phyloP scores from a whole-genome alignment of 2,329 filamentous ascomycete species.

The Ophiocordyceps australis region DNA sequence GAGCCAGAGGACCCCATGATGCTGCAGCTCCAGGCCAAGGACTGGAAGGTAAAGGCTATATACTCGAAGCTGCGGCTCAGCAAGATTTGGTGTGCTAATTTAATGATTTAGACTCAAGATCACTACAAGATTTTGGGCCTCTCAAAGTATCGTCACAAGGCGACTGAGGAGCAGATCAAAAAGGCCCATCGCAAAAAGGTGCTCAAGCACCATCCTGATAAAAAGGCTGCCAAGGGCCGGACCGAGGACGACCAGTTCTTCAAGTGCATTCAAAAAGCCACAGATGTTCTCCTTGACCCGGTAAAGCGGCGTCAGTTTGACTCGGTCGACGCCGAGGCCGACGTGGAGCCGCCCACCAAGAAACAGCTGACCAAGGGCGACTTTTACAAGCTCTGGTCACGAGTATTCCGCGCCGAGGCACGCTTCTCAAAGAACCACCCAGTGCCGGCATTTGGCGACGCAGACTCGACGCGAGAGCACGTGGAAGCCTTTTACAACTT shows the following conservation, averaged over 20 bases:
- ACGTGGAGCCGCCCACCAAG: conserved; percentile 84
- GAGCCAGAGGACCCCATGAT: conserved; percentile 87
- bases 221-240: conserved; percentile 81
- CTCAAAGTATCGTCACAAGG: conserved; percentile 79
- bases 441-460: conserved; percentile 71
- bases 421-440: conserved; percentile 87
- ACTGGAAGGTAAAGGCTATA: conserved; percentile 69
- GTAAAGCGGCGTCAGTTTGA: conserved; percentile 88
- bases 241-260: conserved; percentile 96
- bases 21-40: conserved; percentile 86
- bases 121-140: conserved; percentile 95
- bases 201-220: conserved; percentile 95
- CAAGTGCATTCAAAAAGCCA: conserved; percentile 99
- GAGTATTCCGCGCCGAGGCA: conserved; percentile 77
- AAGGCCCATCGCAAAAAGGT: conserved; percentile 99
- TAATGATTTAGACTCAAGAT: conserved; percentile 56
- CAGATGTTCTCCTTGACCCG: conserved; percentile 83
- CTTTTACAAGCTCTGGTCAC: conserved; percentile 89
- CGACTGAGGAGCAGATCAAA: conserved; percentile 97
- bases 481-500: conserved; percentile 98
- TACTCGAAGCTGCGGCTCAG: neutral
- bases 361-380: conserved; percentile 74
- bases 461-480: conserved; percentile 69
- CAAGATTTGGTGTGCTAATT: neutral
- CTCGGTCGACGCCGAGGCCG: conserved; percentile 84